Evolutionary conservation across 2,329 filamentous ascomycete genomes (phyloP).

Genomic region (Gremmenia infestans): DNA sequence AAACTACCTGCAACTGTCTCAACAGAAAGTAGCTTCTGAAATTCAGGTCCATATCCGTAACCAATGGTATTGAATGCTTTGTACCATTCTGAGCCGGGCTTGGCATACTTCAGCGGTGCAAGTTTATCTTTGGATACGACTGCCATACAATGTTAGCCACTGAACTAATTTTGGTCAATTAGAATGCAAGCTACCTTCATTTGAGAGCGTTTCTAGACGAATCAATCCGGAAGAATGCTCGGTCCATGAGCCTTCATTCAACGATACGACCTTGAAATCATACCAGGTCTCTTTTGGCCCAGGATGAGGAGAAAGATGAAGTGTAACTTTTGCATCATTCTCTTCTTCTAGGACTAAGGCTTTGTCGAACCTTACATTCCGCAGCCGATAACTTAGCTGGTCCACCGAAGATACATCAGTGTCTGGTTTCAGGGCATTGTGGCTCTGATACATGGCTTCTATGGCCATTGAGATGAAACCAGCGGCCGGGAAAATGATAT

Average conservation of each 20-base stretch:
- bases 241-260: conserved; percentile 18
- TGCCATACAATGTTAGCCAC: too few relatives aligned
- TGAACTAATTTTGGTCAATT: too few relatives aligned
- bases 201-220: too few relatives aligned
- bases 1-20: too few relatives aligned
- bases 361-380: neutral
- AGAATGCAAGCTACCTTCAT: too few relatives aligned
- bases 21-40: neutral
- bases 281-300: conserved; percentile 18
- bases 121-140: too few relatives aligned
- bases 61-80: conserved; percentile 15
- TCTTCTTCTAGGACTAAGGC: conserved; percentile 3
- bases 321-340: neutral
- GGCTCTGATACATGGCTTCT: conserved; percentile 16
- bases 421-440: neutral
- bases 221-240: conserved; percentile 11
- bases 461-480: conserved; percentile 19
- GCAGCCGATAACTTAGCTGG: too few relatives aligned
- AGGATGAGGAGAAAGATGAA: neutral
- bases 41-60: neutral
- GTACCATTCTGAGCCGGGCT: too few relatives aligned
- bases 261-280: conserved; percentile 26
- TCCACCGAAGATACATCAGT: too few relatives aligned
- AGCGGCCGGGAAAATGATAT: conserved; percentile 41
- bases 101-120: too few relatives aligned